Conservation (phyloP, 2,329 filamentous ascomycete genomes). For the Aureobasidium sp. region DNA sequence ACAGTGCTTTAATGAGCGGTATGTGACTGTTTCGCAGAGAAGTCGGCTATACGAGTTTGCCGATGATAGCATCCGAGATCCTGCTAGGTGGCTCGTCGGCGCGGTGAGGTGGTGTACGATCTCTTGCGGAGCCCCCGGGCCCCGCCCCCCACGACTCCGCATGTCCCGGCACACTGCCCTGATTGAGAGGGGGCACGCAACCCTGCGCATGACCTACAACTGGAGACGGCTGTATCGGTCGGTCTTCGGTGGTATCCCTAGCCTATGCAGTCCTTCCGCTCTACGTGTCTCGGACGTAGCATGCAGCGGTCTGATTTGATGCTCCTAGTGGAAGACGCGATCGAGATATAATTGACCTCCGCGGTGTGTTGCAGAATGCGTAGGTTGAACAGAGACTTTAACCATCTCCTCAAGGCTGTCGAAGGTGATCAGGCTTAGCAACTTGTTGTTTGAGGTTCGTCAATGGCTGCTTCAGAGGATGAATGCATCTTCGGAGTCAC, state of each 20-base stretch:
- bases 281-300: neutral
- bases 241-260: neutral
- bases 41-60: neutral
- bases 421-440: neutral
- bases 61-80: neutral
- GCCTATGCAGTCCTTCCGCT: neutral
- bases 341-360: too few species aligned
- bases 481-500: too few species aligned
- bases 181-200: neutral
- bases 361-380: neutral
- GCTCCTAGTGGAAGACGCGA: too few species aligned
- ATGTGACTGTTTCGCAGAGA: neutral
- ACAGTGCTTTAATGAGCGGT: neutral
- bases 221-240: neutral
- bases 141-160: constrained; percentile 5
- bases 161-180: neutral
- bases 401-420: neutral
- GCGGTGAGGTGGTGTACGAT: neutral
- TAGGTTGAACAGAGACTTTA: neutral
- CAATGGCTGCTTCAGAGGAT: neutral
- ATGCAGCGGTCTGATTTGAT: neutral
- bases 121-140: neutral
- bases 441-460: neutral
- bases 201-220: constrained; percentile 1
- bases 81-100: neutral